phyloP scores from a whole-genome alignment of 495 filamentous ascomycete genomes.

The Penicillium coprophilum region DNA sequence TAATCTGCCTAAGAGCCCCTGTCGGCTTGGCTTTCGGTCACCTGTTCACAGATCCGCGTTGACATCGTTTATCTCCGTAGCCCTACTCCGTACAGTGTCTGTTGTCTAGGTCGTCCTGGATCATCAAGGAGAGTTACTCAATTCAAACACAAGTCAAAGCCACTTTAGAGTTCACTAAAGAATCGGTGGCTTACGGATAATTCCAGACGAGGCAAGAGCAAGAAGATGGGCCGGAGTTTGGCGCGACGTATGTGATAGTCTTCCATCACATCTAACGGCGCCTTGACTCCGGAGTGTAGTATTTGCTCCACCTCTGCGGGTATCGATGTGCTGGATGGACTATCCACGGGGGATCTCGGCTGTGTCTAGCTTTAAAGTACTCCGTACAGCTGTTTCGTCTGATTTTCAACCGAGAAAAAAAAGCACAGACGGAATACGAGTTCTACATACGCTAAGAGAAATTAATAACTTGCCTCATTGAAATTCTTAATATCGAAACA shows the following conservation, averaged over 20 bases:
- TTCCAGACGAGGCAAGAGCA: background rate
- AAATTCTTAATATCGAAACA: background rate
- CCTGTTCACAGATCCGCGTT: background rate
- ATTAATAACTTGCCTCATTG: background rate
- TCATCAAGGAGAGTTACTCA: background rate
- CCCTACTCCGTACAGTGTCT: background rate
- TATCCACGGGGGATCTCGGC: background rate
- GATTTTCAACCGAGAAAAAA: background rate
- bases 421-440: background rate
- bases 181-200: background rate
- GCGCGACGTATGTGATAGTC: background rate
- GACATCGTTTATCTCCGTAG: background rate
- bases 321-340: background rate
- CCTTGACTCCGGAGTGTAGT: background rate
- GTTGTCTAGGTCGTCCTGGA: background rate
- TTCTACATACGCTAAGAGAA: background rate
- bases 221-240: background rate
- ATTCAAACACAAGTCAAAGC: background rate
- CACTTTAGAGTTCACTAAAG: background rate
- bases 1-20: background rate
- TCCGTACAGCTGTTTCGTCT: no score
- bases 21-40: background rate
- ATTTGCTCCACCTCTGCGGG: background rate
- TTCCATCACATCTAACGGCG: conserved; percentile 7
- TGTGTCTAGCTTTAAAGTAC: no score